A percentile compares a stretch with the other conserved stretches of the same genome.
These are phyloP conservation scores for Fraxinus pennsylvanica DNA, from an alignment of 257 asterid genomes.

Conservation along the genomic window DNA sequence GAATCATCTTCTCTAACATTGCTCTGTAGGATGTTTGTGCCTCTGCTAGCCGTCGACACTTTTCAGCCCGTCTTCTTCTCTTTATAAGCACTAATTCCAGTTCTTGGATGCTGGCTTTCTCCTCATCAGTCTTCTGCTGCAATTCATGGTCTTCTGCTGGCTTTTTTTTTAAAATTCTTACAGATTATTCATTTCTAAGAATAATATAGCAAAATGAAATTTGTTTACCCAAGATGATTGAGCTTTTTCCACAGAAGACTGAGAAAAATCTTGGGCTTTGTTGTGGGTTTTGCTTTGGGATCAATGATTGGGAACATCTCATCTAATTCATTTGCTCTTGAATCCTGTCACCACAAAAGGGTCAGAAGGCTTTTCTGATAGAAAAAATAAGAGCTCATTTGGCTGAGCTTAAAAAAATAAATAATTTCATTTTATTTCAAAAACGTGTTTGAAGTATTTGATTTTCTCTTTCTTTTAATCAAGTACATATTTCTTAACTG, in stretches of 20 bases:
- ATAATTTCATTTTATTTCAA: too few relatives aligned
- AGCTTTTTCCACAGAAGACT: slow-evolving; percentile 89
- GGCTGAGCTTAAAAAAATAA: too few relatives aligned
- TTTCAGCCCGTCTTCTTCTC: slow-evolving; percentile 80
- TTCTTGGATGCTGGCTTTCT: slow-evolving; percentile 69
- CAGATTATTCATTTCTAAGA: neutral
- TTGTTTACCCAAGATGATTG: slow-evolving; percentile 87
- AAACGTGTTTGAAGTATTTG: too few relatives aligned
- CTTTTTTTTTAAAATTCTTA: neutral
- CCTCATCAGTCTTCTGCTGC: slow-evolving; percentile 72
- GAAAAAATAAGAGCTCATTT: too few relatives aligned
- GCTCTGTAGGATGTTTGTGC: slow-evolving; percentile 78
- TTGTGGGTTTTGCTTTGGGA: slow-evolving; percentile 64
- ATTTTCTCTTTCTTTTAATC: too few relatives aligned
- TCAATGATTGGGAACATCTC: slow-evolving; percentile 71
- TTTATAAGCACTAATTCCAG: slow-evolving; percentile 68
- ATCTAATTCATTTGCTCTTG: slow-evolving; percentile 62
- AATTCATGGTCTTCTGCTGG: slow-evolving; percentile 65
- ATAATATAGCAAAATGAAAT: neutral
- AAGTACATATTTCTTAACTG: too few relatives aligned
- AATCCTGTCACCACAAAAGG: slow-evolving; percentile 44
- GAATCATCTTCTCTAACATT: slow-evolving; percentile 97
- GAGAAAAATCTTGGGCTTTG: slow-evolving; percentile 72
- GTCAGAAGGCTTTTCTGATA: neutral
- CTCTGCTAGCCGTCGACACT: slow-evolving; percentile 83